Conservation (phyloP, 148 eudicot species). For the Heliamphora exappendiculata region DNA sequence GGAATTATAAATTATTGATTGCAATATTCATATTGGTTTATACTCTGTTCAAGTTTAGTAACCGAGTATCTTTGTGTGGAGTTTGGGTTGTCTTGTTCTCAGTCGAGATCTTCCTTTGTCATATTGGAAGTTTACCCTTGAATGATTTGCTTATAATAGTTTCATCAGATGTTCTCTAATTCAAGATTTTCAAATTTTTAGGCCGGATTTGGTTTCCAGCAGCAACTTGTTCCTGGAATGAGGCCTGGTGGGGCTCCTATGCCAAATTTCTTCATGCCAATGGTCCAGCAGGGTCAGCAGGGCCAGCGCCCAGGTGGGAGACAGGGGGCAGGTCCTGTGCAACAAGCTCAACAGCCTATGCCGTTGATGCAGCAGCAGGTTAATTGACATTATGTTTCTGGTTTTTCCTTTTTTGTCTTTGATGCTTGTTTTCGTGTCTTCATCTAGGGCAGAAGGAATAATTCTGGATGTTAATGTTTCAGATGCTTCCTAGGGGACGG, state of each 20-base stretch:
- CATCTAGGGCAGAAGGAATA: background rate
- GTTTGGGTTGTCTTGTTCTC: background rate
- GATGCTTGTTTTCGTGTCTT: too few species aligned
- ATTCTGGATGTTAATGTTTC: conserved; percentile 1
- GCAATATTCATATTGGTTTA: too few species aligned
- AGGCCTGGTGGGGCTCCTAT: conserved; percentile 63
- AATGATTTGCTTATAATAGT: background rate
- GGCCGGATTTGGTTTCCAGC: conserved; percentile 83
- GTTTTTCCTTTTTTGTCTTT: background rate
- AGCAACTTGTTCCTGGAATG: conserved; percentile 71
- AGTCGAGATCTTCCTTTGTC: background rate
- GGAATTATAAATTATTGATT: too few species aligned
- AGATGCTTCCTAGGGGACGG: conserved; percentile 75
- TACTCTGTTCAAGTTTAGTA: too few species aligned
- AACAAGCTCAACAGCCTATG: conserved; percentile 55
- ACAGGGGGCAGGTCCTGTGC: conserved; percentile 49
- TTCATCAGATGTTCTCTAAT: background rate
- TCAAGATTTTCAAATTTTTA: conserved; percentile 4
- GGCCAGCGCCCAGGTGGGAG: conserved; percentile 55
- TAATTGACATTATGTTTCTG: background rate
- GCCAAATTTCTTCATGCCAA: conserved; percentile 70
- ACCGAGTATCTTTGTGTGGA: too few species aligned
- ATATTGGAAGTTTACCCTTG: background rate
- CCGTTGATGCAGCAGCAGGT: conserved; percentile 75
- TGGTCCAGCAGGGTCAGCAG: conserved; percentile 57